Percentiles rank a stretch among this genome's conserved stretches.
phyloP scores from a whole-genome alignment of 176 grass and related monocot species.

The Dendrocalamus sinicus region DNA sequence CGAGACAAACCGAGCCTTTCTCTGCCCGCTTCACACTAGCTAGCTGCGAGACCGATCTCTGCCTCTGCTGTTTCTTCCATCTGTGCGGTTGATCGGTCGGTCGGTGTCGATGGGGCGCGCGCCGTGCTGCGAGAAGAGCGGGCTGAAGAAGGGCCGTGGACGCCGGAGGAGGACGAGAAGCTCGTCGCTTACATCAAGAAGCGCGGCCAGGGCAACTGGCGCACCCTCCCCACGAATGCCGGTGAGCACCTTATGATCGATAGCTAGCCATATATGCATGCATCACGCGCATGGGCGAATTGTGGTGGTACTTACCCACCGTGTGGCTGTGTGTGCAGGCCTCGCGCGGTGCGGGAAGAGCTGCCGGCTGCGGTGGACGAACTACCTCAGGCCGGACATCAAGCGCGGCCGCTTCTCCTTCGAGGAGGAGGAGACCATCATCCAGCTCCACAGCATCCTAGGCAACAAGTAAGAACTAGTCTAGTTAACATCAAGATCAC shows the following conservation, averaged over 20 bases:
- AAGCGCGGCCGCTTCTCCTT: constrained; percentile 96
- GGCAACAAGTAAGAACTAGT: constrained; percentile 86
- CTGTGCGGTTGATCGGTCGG: not conserved
- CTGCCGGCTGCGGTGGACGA: constrained; percentile 94
- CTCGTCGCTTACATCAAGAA: constrained; percentile 90
- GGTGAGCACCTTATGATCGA: constrained; percentile 42
- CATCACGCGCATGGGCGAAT: not conserved
- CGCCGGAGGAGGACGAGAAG: constrained; percentile 88
- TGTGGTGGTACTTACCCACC: not conserved
- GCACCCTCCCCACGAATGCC: constrained; percentile 89
- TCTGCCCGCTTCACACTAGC: not conserved
- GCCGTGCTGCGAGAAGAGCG: constrained; percentile 90
- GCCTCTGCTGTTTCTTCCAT: not conserved
- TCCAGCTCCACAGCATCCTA: constrained; percentile 91
- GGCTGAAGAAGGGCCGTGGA: constrained; percentile 94
- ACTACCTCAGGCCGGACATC: constrained; percentile 94
- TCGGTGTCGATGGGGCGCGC: constrained; percentile 67
- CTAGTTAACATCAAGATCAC: not conserved
- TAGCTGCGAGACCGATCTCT: not conserved
- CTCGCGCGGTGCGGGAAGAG: constrained; percentile 95
- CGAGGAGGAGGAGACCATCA: constrained; percentile 96
- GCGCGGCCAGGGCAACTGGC: constrained; percentile 91
- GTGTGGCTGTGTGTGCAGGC: constrained; percentile 32
- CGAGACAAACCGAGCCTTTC: constrained; percentile 49
- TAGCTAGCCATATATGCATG: not conserved